These are phyloP conservation scores for Cladophialophora bantiana DNA, from an alignment of 2,329 filamentous ascomycete genomes.

Conservation along the genomic window DNA sequence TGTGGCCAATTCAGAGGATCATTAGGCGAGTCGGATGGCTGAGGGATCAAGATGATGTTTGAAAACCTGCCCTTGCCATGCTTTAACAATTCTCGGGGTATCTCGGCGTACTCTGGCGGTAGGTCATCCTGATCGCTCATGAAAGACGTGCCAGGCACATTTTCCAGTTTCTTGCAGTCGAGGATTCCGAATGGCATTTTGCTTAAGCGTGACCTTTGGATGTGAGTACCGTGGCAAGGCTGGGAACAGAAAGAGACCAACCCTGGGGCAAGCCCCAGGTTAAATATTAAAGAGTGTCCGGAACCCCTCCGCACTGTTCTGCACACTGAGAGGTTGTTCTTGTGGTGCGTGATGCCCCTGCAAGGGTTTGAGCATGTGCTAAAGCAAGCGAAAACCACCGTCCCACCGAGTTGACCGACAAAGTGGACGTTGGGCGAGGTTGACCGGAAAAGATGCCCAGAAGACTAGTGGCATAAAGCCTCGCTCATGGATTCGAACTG, in stretches of 20 bases:
- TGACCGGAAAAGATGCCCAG: background rate
- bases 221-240: background rate
- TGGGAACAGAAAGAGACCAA: background rate
- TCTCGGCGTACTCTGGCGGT: slow-evolving; percentile 53
- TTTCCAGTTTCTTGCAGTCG: slow-evolving; percentile 42
- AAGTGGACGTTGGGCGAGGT: background rate
- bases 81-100: slow-evolving; percentile 44
- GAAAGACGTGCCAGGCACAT: slow-evolving; percentile 45
- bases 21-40: slow-evolving; percentile 43
- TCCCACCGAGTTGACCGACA: background rate
- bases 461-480: slow-evolving; percentile 6
- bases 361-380: slow-evolving; percentile 7
- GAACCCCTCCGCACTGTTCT: slow-evolving; percentile 12
- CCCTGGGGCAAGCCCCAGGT: background rate
- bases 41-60: slow-evolving; percentile 40
- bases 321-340: background rate
- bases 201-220: background rate
- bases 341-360: background rate
- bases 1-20: slow-evolving; percentile 45
- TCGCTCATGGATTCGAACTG: background rate
- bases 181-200: slow-evolving; percentile 45
- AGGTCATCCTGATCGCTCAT: slow-evolving; percentile 49
- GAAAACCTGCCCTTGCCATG: slow-evolving; percentile 43
- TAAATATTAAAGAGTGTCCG: slow-evolving; percentile 6
- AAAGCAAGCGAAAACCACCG: slow-evolving; percentile 1